Evolutionary conservation across 192 early-diverging fungal genomes (phyloP), one percentile per base, ranked within the genome.

Genomic region (Lobosporangium transversale): DNA sequence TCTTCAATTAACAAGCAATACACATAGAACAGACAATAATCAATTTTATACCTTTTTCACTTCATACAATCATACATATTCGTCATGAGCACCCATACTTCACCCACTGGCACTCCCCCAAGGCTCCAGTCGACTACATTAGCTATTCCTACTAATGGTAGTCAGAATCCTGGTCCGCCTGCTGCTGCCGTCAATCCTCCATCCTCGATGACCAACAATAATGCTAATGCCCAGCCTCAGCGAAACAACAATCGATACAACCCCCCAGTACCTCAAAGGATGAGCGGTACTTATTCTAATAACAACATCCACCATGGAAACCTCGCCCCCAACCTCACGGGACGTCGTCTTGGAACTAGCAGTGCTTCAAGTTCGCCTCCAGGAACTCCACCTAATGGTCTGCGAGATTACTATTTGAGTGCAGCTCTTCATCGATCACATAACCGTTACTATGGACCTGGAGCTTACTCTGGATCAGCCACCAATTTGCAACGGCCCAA

Each of bases 341-440:
- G 48, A 29, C 35, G 40, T 20, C 52, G 69, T 10, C 45, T 49
- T 9, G 73, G 73, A 0, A 61, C 57, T 11, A 55, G 44, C 37
- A 76, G 73, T 37, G 73, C 73, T n/a, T 49, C 58, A 3, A 76
- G 37, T 48, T 76, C 73, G 0, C 73, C 73, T 6, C 73, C 73
- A 32, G 64, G 73, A 1, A 76, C 73, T 4, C 73, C 73, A 5
- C 73, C 73, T 9, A 76, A 76, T n/a, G 73, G 73, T 24, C 30
- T 76, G 35, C 64, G 73, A 11, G 58, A 66, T 15, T 76, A 76
- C 37, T 76, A 76, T 37, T 44, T 76, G 3, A 76, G 65, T 35
- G 59, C 53, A 24, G 73, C 73, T 29, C 32, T 55, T 12, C 64
- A 76, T 1, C 52, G 73, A 20, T 56, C 73, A 4, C 52, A 58